Base-by-base conservation (phyloP, 176 grass and related monocot species). In the Zea luxurians region DNA sequence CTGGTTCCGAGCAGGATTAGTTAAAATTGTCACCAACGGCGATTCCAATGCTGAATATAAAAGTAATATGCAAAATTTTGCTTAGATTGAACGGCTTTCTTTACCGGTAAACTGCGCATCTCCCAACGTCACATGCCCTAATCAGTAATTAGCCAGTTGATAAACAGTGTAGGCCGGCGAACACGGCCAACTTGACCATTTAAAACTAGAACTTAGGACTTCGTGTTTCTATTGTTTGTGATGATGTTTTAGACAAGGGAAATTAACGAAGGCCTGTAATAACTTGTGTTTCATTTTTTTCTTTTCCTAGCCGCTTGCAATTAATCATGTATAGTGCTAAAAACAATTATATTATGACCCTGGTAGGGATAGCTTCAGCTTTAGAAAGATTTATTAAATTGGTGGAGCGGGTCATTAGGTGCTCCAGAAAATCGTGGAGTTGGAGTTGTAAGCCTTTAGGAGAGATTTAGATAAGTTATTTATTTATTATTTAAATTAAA, bases 41-140 rank as follows among this genome's bases (percentile, higher is more conserved):
- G 64, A 35, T 42, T 55, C 40, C 40, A 41, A 58, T 48, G 60
- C 17, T 40, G 40, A 13, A 48, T 65, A 76, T 76, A 70, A 67
- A 48, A 83, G 66, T 73, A 8, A 13, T 36, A 50, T 71, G 3
- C 8, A 8, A 66, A 59, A 38, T 46, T 66, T 83, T 74, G 16
- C 68, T 55, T 83, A 79, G 69, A 88, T 79, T 74, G 43, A 44
- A 61, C 6, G 4, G 21, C 36, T 62, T 83, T 7, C 62, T 70
- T 64, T 69, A 21, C 15, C 74, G 74, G 36, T 45, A 68, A 73
- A 74, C 42, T 83, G 50, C 44, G 53, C 46, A 74, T 53, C 45
- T 75, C 55, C 62, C 75, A 21, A 88, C 77, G 83, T 65, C 86
- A 79, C 80, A 88, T 83, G 86, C 68, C 68, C 69, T 53, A 83